Evolutionary conservation across 2,329 filamentous ascomycete species (phyloP).

Genomic region (Cercospora zeina): DNA sequence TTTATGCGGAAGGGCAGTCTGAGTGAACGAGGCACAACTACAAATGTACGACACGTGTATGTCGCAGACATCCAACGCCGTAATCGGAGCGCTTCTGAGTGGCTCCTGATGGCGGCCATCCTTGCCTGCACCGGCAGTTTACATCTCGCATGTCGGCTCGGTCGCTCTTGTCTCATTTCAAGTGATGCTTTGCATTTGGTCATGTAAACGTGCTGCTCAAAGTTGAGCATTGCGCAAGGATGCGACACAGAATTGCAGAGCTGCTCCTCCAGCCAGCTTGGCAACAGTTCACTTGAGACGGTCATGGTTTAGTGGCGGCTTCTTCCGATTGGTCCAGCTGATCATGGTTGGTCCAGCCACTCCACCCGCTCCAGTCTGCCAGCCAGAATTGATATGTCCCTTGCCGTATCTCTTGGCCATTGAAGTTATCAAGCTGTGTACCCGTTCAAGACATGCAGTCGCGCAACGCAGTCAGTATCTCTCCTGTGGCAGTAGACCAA

Average conservation of each 20-base stretch:
- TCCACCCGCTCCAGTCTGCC: no score
- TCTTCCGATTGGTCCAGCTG: not conserved
- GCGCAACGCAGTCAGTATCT: no score
- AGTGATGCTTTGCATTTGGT: not conserved
- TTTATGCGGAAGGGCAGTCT: not conserved
- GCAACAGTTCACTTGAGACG: not conserved
- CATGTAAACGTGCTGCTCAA: not conserved
- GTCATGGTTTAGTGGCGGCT: not conserved
- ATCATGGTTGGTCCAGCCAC: no score
- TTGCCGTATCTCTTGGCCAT: not conserved
- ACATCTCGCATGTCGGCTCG: not conserved
- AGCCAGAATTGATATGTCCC: not conserved
- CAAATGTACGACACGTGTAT: not conserved
- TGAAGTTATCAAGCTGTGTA: no score
- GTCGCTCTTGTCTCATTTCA: not conserved
- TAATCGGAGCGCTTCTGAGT: constrained; percentile 15
- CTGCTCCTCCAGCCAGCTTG: not conserved
- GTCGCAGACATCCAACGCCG: not conserved
- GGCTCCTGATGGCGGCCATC: constrained; percentile 5
- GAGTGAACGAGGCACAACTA: not conserved
- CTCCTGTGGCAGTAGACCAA: no score
- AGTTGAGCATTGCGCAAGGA: not conserved
- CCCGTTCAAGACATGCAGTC: no score
- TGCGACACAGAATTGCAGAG: not conserved
- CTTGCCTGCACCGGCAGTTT: not conserved